Conservation (phyloP, 306 rosid genomes). For the Vigna nakashimae region DNA sequence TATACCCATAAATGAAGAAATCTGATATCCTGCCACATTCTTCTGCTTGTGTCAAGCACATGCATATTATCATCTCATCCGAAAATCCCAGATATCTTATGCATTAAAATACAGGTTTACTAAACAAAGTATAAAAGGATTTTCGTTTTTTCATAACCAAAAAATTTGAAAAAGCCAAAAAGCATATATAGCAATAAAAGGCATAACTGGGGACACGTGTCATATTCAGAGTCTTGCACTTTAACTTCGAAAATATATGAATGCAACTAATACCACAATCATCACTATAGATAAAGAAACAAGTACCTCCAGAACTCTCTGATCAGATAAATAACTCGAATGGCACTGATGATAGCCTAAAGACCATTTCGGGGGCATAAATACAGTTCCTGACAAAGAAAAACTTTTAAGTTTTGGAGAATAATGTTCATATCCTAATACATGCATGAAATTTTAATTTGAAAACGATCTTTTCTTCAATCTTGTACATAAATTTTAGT, state of each 20-base stretch:
- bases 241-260: constrained; percentile 11
- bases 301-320: constrained; percentile 79
- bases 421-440: constrained; percentile 18
- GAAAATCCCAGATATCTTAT: constrained; percentile 14
- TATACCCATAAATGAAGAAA: constrained; percentile 9
- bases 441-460: constrained; percentile 27
- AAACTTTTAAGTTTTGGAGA: constrained; percentile 33
- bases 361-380: constrained; percentile 97
- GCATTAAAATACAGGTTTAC: constrained; percentile 1
- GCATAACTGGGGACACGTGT: constrained; percentile 23
- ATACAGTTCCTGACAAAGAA: constrained; percentile 65
- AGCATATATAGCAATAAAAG: neutral
- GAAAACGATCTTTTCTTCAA: constrained; percentile 7
- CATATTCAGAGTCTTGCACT: constrained; percentile 40
- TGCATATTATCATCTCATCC: constrained; percentile 1
- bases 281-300: constrained; percentile 19
- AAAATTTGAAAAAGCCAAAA: constrained; percentile 3
- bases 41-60: constrained; percentile 31
- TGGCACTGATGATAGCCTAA: constrained; percentile 96
- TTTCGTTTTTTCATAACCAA: neutral
- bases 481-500: constrained; percentile 15
- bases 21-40: constrained; percentile 5
- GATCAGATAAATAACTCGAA: constrained; percentile 79
- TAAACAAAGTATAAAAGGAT: constrained; percentile 23
- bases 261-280: constrained; percentile 34